Conservation (phyloP, 139 green algal species). For the Coelastrella sp. region DNA sequence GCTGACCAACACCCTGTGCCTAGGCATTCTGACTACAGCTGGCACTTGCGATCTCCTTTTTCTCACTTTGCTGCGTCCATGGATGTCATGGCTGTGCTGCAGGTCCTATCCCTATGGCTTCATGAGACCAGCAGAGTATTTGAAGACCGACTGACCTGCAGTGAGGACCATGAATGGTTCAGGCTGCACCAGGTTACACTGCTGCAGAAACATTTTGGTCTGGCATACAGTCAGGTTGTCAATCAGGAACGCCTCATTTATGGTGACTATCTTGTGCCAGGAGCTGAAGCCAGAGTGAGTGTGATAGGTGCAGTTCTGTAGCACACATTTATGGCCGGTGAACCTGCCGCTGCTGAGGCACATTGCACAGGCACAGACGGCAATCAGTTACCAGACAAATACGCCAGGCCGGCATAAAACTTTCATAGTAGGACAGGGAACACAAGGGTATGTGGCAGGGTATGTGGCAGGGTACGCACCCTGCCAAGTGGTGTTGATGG, state of each 20-base stretch:
- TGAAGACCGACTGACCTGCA: conserved; percentile 80
- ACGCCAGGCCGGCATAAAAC: too few species aligned
- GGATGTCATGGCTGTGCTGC: not conserved
- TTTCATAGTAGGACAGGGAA: too few species aligned
- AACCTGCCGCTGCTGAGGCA: not conserved
- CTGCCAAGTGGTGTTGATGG: not conserved
- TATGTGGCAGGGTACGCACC: too few species aligned
- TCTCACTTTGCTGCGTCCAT: too few species aligned
- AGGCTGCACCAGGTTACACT: conserved; percentile 28
- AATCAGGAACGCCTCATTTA: conserved; percentile 72
- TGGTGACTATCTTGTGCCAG: conserved; percentile 60
- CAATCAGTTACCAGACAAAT: too few species aligned
- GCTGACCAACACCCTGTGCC: too few species aligned
- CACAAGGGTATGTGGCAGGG: too few species aligned
- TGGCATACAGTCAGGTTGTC: conserved; percentile 60
- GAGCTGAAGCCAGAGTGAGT: conserved; percentile 25
- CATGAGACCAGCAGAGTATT: conserved; percentile 91
- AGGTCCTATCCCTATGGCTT: conserved; percentile 84
- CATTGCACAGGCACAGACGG: not conserved
- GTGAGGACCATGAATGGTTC: conserved; percentile 84
- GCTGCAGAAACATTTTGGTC: conserved; percentile 46
- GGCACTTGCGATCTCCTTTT: too few species aligned
- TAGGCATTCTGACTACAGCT: too few species aligned
- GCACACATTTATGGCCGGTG: too few species aligned
- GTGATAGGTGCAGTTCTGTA: too few species aligned